phyloP scores from a whole-genome alignment of 2,329 filamentous ascomycete genomes.

The Falciphora oryzae region DNA sequence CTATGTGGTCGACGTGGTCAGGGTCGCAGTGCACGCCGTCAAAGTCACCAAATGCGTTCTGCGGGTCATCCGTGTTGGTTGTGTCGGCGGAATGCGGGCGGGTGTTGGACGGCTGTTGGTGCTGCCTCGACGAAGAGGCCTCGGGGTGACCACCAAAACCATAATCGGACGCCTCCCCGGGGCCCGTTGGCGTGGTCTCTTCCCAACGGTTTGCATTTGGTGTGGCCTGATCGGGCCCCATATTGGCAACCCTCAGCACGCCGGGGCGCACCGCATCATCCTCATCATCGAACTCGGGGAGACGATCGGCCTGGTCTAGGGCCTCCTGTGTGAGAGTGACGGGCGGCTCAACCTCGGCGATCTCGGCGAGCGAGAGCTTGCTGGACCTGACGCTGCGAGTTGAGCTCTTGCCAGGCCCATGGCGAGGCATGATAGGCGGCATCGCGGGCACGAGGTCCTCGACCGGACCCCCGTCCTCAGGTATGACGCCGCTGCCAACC shows the following conservation, averaged over 20 bases:
- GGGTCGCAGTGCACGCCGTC: constrained; percentile 72
- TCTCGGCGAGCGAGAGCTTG: constrained; percentile 48
- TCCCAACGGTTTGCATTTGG: constrained; percentile 6
- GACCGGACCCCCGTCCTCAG: constrained; percentile 19
- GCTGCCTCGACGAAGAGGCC: background rate
- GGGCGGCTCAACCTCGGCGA: constrained; percentile 49
- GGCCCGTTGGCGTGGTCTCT: background rate
- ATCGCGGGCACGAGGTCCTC: constrained; percentile 29
- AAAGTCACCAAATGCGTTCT: constrained; percentile 68
- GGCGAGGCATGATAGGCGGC: constrained; percentile 37
- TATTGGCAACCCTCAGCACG: constrained; percentile 23
- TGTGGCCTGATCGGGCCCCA: constrained; percentile 15
- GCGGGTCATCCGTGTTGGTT: background rate
- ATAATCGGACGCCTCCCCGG: background rate
- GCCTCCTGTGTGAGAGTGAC: constrained; percentile 44
- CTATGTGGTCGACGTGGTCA: constrained; percentile 31
- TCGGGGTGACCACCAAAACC: background rate
- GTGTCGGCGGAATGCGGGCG: background rate
- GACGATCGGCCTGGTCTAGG: constrained; percentile 48
- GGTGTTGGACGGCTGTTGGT: background rate
- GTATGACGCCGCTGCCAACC: constrained; percentile 3
- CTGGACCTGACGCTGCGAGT: constrained; percentile 43
- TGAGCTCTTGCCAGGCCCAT: constrained; percentile 51
- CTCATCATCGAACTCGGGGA: constrained; percentile 24
- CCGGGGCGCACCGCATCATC: constrained; percentile 18